Evolutionary conservation across 176 grass and related monocot genomes (phyloP), one percentile per base, ranked within the genome.

Genomic region (Canna indica): DNA sequence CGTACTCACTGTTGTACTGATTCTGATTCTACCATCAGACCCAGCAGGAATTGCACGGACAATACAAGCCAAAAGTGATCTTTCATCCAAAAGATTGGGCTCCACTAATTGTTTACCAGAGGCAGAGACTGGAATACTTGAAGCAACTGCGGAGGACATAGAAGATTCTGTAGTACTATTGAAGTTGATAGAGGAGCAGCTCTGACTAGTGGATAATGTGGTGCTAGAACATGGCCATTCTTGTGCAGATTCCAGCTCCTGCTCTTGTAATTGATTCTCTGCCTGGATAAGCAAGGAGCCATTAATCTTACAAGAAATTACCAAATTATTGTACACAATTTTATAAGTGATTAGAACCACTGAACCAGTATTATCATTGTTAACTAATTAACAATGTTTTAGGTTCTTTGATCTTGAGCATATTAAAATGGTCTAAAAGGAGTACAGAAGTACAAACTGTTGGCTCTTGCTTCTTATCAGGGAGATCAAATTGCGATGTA

Each of bases 41-140:
- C 86, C 90, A 76, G 86, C 80, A 77, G 94, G 94, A 75, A 93
- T 84, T 36, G 94, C 84, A 70, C 94, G 94, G 22, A 99, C 94
- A 46, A 93, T 99, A 75, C 89, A 99, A 70, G 86, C 89, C 47
- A 99, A 68, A 80, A 99, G 86, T 26, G 80, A 87, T 87, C 86
- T 90, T 78, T 99, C 94, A 33, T 93, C 94, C 27, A 99, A 53
- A 75, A 93, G 78, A 72, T 76, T 63, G 47, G 85, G 80, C 18
- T 97, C 88, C 72, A 84, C 75, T 72, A 46, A 29, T 79, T 59
- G 31, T 62, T 61, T 61, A 26, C 24, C 44, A 72, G 79, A 79
- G 68, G 80, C 44, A 72, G 79, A 79, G 68, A 81, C 39, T 16
- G 63, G 16, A 71, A 68, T 72, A 79, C 54, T 67, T 59, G 60